Conservation (phyloP, 2,329 filamentous ascomycete species). For the Cyanodermella asteris region DNA sequence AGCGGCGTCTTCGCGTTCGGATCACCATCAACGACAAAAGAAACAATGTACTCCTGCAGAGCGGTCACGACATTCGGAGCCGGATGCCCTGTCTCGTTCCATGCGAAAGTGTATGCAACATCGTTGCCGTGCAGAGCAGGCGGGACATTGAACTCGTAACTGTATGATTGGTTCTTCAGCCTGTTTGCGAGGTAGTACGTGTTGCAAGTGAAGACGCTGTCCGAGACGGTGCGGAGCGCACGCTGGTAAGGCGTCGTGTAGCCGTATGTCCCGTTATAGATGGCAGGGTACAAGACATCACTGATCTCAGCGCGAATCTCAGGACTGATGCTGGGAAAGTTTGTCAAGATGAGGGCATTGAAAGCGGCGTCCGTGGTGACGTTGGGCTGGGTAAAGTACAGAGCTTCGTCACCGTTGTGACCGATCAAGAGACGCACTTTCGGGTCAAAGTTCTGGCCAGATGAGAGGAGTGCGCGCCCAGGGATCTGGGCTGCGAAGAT, state of each 20-base stretch:
- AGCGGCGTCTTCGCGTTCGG: constrained; percentile 14
- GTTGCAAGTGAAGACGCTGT: constrained; percentile 29
- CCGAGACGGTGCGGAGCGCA: constrained; percentile 23
- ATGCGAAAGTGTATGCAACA: constrained; percentile 31
- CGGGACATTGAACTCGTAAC: constrained; percentile 30
- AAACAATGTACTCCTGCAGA: constrained; percentile 18
- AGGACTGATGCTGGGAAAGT: constrained; percentile 10
- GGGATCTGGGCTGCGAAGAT: constrained; percentile 26
- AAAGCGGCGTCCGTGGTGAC: constrained; percentile 11
- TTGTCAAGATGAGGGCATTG: constrained; percentile 7
- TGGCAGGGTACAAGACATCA: constrained; percentile 28
- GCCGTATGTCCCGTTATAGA: constrained; percentile 24
- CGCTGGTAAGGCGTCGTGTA: constrained; percentile 19
- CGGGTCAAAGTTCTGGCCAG: constrained; percentile 23
- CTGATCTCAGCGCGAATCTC: constrained; percentile 21
- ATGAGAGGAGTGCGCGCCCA: constrained; percentile 21
- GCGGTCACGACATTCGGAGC: constrained; percentile 13
- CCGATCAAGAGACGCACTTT: constrained; percentile 23
- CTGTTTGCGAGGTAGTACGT: constrained; percentile 28
- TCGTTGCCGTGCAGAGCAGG: constrained; percentile 33
- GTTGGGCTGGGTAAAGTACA: constrained; percentile 18
- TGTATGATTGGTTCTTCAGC: constrained; percentile 28
- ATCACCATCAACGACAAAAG: constrained; percentile 15
- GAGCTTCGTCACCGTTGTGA: constrained; percentile 22
- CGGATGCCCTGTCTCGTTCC: too few relatives aligned